phyloP scores from a whole-genome alignment of 176 grass and related monocot species.

The Paspalum vaginatum region DNA sequence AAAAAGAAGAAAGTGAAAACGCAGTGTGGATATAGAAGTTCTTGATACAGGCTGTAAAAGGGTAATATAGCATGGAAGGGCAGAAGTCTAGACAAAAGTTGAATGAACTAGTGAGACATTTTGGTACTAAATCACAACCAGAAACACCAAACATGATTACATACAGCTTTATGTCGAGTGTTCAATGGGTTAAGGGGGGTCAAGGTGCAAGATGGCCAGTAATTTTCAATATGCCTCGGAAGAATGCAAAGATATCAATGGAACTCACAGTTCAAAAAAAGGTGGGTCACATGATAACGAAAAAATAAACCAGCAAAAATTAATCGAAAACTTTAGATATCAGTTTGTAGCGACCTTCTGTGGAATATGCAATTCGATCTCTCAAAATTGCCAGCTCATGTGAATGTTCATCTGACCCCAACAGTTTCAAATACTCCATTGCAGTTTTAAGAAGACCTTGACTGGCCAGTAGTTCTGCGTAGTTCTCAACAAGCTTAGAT shows the following conservation, averaged over 20 bases:
- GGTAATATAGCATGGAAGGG: neutral
- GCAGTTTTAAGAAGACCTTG: conserved; percentile 98
- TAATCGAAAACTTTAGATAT: neutral
- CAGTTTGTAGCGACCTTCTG: conserved; percentile 50
- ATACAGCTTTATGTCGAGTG: neutral
- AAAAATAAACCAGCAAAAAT: neutral
- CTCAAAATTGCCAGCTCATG: conserved; percentile 87
- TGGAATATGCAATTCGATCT: conserved; percentile 78
- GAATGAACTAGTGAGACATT: conserved; percentile 5
- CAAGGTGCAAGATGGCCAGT: neutral
- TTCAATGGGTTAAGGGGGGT: neutral
- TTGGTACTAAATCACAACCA: neutral
- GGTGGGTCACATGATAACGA: neutral
- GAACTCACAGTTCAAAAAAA: neutral
- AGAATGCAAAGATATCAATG: neutral
- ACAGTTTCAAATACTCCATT: conserved; percentile 93
- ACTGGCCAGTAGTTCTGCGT: conserved; percentile 91
- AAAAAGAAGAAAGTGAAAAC: neutral
- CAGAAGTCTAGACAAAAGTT: conserved; percentile 9
- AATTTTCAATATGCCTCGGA: neutral
- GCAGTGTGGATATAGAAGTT: neutral
- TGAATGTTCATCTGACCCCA: conserved; percentile 86
- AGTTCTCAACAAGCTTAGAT: conserved; percentile 96
- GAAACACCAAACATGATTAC: neutral
- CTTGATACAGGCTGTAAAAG: neutral